Percentiles rank a stretch among this genome's conserved stretches.
phyloP scores from a whole-genome alignment of 139 green algal genomes.

The Yamagishiella unicocca region DNA sequence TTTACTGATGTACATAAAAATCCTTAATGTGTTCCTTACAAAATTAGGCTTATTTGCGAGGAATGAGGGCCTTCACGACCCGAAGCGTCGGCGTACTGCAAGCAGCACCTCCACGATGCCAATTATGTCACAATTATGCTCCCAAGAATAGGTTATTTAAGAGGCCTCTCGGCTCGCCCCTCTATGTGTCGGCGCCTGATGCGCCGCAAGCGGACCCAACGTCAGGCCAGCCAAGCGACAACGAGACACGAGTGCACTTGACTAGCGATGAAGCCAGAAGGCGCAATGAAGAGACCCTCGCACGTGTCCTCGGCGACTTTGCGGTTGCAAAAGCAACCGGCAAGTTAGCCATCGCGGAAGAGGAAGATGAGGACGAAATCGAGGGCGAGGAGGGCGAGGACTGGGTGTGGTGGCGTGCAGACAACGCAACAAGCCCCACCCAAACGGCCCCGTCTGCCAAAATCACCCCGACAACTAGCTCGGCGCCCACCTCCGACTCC shows the following conservation, averaged over 20 bases:
- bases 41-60: background rate
- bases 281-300: slow-evolving; percentile 5
- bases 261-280: background rate
- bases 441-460: too few species aligned
- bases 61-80: background rate
- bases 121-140: background rate
- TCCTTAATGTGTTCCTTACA: background rate
- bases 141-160: too few species aligned
- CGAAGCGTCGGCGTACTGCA: background rate
- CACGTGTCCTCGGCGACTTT: background rate
- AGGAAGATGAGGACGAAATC: slow-evolving; percentile 31
- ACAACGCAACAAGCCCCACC: too few species aligned
- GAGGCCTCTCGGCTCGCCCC: background rate
- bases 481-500: too few species aligned
- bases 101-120: background rate
- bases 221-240: background rate
- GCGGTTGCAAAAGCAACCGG: background rate
- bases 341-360: background rate
- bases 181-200: background rate
- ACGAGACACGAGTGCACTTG: background rate
- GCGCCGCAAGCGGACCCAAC: background rate
- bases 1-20: background rate
- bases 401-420: slow-evolving; percentile 45
- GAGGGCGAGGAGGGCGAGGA: slow-evolving; percentile 42
- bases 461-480: too few species aligned